Evolutionary conservation across 1,284 basidiomycete genomes (phyloP).

Genomic region (Gomphus bonarii): DNA sequence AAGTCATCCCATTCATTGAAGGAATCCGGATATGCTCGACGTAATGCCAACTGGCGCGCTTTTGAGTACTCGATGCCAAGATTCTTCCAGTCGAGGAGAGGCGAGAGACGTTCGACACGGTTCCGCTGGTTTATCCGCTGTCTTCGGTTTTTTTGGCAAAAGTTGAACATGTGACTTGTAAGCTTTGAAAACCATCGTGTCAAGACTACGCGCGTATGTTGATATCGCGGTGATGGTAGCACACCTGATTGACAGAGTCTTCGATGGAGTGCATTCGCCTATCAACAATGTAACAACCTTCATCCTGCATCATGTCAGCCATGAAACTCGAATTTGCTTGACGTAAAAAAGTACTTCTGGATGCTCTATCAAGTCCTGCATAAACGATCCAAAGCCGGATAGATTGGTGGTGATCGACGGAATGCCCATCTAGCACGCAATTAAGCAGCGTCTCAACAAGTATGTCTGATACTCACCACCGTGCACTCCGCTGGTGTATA

Average conservation of each 20-base stretch:
- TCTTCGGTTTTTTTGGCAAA: conserved; percentile 83
- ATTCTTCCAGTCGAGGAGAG: conserved; percentile 96
- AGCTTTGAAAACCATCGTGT: conserved; percentile 29
- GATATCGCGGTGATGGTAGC: conserved; percentile 16
- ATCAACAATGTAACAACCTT: conserved; percentile 94
- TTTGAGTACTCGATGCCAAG: conserved; percentile 96
- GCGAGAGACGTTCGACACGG: conserved; percentile 87
- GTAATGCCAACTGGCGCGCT: conserved; percentile 83
- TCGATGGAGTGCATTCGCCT: conserved; percentile 85
- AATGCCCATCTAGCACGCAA: conserved; percentile 74
- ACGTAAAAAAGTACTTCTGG: conserved; percentile 41
- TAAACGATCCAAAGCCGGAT: conserved; percentile 96
- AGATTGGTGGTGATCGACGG: conserved; percentile 96
- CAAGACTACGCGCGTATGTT: conserved; percentile 1
- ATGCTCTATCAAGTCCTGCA: conserved; percentile 96
- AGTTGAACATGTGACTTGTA: conserved; percentile 65
- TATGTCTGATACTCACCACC: conserved; percentile 40
- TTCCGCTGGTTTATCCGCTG: conserved; percentile 98
- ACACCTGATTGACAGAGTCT: conserved; percentile 67
- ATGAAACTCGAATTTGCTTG: background rate
- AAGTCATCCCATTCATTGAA: conserved; percentile 65
- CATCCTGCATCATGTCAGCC: conserved; percentile 30
- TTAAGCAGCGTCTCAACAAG: conserved; percentile 13
- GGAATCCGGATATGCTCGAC: conserved; percentile 91
- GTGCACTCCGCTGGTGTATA: conserved; percentile 83